Percentiles rank a stretch among this genome's conserved stretches.
Conservation (phyloP, 2,329 filamentous ascomycete genomes). For the Epichloe coenophiala region DNA sequence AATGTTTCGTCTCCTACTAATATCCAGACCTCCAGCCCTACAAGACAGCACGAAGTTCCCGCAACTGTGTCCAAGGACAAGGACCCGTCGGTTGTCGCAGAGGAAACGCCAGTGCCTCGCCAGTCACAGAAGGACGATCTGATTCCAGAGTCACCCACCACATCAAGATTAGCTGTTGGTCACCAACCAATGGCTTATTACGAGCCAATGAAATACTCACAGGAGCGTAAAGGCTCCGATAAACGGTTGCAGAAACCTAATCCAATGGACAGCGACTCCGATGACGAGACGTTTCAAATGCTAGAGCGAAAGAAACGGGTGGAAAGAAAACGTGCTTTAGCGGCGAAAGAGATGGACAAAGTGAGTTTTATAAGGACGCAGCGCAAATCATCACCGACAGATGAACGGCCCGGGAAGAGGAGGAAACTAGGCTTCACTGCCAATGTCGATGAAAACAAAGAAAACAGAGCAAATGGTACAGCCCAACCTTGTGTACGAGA, state of each 20-base stretch:
- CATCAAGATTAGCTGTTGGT: constrained; percentile 10
- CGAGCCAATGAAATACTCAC: constrained; percentile 32
- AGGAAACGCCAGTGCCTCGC: constrained; percentile 15
- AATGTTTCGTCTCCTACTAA: constrained; percentile 32
- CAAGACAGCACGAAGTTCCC: constrained; percentile 17
- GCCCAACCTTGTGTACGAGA: constrained; percentile 8
- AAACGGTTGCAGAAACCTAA: constrained; percentile 13
- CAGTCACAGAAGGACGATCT: constrained; percentile 16
- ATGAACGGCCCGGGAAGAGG: constrained; percentile 16
- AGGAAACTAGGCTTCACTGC: constrained; percentile 8
- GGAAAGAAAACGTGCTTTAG: constrained; percentile 25
- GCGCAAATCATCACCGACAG: constrained; percentile 7
- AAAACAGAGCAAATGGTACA: background rate
- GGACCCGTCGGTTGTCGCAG: constrained; percentile 6
- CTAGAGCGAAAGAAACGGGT: constrained; percentile 24
- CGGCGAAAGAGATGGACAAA: constrained; percentile 25
- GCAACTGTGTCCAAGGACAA: constrained; percentile 12
- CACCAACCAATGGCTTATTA: constrained; percentile 27
- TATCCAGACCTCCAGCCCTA: constrained; percentile 28
- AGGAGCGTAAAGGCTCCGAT: constrained; percentile 22
- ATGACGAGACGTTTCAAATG: constrained; percentile 18
- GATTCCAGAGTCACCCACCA: constrained; percentile 24
- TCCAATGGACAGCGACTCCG: constrained; percentile 19
- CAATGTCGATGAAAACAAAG: background rate
- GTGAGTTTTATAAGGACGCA: constrained; percentile 23